A percentile compares a stretch with the other conserved stretches of the same genome.
These are phyloP conservation scores for Zymoseptoria ardabiliae DNA, from an alignment of 2,329 filamentous ascomycete species.

Conservation along the genomic window DNA sequence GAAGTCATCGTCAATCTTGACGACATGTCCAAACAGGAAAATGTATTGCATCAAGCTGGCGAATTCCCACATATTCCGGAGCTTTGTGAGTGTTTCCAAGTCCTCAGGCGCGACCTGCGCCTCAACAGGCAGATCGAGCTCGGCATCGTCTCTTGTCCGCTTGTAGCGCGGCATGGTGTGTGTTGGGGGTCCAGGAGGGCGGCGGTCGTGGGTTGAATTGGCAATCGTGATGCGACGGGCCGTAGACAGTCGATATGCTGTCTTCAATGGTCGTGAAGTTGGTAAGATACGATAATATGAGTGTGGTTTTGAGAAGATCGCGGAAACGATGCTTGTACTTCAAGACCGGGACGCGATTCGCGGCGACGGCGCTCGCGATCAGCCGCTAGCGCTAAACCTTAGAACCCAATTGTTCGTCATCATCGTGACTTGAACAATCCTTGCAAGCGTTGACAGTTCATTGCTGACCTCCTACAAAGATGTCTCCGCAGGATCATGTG, in stretches of 20 bases:
- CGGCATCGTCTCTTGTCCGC: conserved; percentile 48
- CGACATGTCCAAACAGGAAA: conserved; percentile 76
- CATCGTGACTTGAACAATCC: not conserved
- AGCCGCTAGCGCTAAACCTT: not conserved
- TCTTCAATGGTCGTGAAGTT: not conserved
- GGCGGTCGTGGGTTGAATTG: not conserved
- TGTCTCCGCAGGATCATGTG: not conserved
- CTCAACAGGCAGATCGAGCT: conserved; percentile 32
- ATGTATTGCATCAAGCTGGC: conserved; percentile 92
- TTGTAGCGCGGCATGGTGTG: conserved; percentile 48
- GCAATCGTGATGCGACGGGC: not conserved
- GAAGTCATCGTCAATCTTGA: conserved; percentile 83
- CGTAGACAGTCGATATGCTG: not conserved
- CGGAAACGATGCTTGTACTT: not conserved
- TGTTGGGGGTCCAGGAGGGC: not conserved
- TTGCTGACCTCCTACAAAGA: not conserved
- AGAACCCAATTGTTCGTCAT: not conserved
- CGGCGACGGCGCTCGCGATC: not conserved
- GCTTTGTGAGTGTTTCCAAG: conserved; percentile 51
- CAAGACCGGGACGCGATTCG: not conserved
- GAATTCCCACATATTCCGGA: conserved; percentile 94
- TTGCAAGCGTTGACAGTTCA: not conserved
- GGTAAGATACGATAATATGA: not conserved
- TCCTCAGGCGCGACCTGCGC: conserved; percentile 17
- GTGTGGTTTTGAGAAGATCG: not conserved